Evolutionary conservation across 2,329 filamentous ascomycete genomes (phyloP), one percentile per base, ranked within the genome.

Genomic region (Claviceps sp.): DNA sequence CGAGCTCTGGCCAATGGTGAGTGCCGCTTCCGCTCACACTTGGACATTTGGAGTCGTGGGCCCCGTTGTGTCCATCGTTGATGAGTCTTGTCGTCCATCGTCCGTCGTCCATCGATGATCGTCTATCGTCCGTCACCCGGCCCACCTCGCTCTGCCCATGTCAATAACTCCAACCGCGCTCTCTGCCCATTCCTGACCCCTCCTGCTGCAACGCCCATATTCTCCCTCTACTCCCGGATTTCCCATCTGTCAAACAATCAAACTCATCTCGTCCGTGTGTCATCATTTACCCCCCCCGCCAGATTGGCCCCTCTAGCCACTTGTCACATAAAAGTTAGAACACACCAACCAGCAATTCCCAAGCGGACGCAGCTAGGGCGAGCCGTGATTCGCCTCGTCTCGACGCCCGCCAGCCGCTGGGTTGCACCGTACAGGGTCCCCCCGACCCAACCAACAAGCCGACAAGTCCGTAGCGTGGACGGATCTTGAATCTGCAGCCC

Each of bases 121-220:
- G 22, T 44, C 26, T 22, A 26, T 47, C 18, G 42, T 46, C 51
- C 26, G 42, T 52, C 42, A 52, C 47, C 41, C 34, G 51, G 40
- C 38, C 43, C 50, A 48, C 26, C 47, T 34, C 47, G 26, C 34
- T 5, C 41, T 45, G 42, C 47, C 40, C 51, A 48, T 48, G 47
- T 43, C 34, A 37, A 44, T 44, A 49, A 48, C n/a, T 22, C 47
- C 30, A 34, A 34, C 9, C 30, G 30, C 30, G 30, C 30, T 34
- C 30, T 34, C 30, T 34, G 30, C 30, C 22, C 48, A 47, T 50
- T 49, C 40, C 46, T 37, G 42, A 4, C 22, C 30, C 22, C 50
- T 47, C 42, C 43, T 43, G 47, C 14, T 50, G 37, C 52, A 44
- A 47, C 48, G 37, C 37, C 37, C 48, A 22, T 41, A 26, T 44